Evolutionary conservation across 1,139 yeast genomes (phyloP), one percentile per base, ranked within the genome.

Genomic region (Suhomyces taliae): DNA sequence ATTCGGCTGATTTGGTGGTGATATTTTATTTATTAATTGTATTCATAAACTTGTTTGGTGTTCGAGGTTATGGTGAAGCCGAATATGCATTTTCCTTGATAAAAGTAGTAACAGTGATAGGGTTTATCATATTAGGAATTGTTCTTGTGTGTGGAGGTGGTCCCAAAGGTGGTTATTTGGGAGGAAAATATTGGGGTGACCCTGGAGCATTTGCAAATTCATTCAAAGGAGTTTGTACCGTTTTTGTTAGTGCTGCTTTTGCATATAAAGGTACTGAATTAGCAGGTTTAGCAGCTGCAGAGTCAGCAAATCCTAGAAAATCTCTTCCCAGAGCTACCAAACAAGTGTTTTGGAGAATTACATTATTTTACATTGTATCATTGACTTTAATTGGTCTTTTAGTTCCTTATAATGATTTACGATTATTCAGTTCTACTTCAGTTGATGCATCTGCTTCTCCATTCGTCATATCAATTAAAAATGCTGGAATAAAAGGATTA

Each of bases 401-500:
- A 42, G 91, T 86, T 36, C 90, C 91, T 24, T 83, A 76, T 65
- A 72, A 68, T 53, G 80, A 81, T 48, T 63, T 67, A 10, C 60
- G 70, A 34, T 70, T 85, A 49, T 26, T 33, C 33, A 29, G 27
- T 29, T 12, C 35, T 19, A 70, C 50, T 4, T 72, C 78, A 8
- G 78, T 73, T 38, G 85, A 80, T 57, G 82, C 83, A 15, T 57
- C 78, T 24, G 83, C 87, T 27, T 85, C 91, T n/a, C 95, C 93
- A 9, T 87, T 84, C 60, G 93, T 86, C 50, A 81, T 87, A 59
- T 61, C 67, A 37, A 59, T 61, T 39, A 46, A 43, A 34, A 58
- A 59, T 37, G 65, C 59, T 14, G 64, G 63, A 9, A 59, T 61
- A 41, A 35, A 51, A 10, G 66, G 62, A 10, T 54, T 61, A 44